A percentile compares a stretch with the other conserved stretches of the same genome.
phyloP scores from a whole-genome alignment of 179 eudicot species.

The Camellia oleifera region DNA sequence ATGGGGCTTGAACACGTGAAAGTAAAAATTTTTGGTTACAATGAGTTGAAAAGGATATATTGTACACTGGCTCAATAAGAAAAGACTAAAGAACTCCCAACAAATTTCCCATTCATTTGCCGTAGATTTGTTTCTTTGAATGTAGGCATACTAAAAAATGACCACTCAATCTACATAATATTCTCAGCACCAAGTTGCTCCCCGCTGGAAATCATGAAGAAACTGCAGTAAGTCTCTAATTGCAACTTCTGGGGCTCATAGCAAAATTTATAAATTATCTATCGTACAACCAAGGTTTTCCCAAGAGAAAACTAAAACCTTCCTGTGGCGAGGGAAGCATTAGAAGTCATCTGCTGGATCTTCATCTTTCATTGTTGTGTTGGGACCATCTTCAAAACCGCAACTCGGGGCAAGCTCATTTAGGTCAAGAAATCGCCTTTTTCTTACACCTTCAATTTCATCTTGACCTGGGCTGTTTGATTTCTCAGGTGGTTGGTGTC shows the following conservation, averaged over 20 bases:
- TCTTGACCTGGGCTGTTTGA: constrained; percentile 40
- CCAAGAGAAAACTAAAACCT: not conserved
- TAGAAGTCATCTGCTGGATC: constrained; percentile 28
- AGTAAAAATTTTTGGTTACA: constrained; percentile 17
- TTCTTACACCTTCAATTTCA: constrained; percentile 34
- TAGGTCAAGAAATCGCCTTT: constrained; percentile 80
- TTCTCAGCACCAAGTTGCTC: constrained; percentile 9
- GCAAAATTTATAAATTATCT: constrained; percentile 25
- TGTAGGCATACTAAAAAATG: constrained; percentile 26
- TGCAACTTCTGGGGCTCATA: constrained; percentile 16
- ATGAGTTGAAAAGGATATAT: constrained; percentile 19
- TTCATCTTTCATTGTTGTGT: constrained; percentile 54
- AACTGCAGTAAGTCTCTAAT: constrained; percentile 16
- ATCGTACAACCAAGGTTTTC: constrained; percentile 19
- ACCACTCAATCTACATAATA: constrained; percentile 27
- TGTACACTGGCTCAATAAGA: constrained; percentile 27
- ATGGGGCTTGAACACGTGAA: constrained; percentile 9
- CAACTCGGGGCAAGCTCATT: constrained; percentile 90
- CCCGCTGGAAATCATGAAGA: constrained; percentile 14
- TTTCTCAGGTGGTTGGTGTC: constrained; percentile 25
- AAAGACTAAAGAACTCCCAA: constrained; percentile 13
- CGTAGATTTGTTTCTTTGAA: constrained; percentile 12
- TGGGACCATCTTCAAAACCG: constrained; percentile 78
- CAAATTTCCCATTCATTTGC: constrained; percentile 20
- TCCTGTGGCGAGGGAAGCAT: constrained; percentile 1